These are phyloP conservation scores for Spizellomyces punctatus DNA, from an alignment of 192 early-diverging fungal genomes.

Conservation along the genomic window DNA sequence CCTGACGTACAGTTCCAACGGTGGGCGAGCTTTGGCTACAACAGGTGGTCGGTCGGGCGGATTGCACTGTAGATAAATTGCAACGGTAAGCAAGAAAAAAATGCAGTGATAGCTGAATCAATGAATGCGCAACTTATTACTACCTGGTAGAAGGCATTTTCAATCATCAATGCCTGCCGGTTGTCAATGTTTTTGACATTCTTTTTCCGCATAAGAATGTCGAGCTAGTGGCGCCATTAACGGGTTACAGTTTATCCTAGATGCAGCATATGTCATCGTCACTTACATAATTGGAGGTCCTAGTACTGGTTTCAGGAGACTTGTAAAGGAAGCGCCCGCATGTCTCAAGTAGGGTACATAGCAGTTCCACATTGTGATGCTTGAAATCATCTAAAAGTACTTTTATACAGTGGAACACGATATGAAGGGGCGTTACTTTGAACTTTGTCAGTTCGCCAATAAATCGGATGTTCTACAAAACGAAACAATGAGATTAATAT, in stretches of 20 bases:
- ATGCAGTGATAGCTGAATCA: neutral
- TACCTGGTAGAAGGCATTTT: constrained; percentile 81
- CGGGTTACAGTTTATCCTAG: neutral
- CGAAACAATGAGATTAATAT: too few relatives aligned
- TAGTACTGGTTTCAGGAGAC: constrained; percentile 69
- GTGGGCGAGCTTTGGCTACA: constrained; percentile 71
- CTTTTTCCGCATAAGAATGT: constrained; percentile 91
- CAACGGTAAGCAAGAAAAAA: neutral
- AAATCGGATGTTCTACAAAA: constrained; percentile 72
- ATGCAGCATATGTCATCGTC: neutral
- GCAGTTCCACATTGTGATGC: constrained; percentile 79
- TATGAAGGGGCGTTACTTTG: constrained; percentile 74
- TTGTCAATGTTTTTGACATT: constrained; percentile 82
- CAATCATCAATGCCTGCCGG: constrained; percentile 83
- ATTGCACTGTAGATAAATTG: constrained; percentile 57
- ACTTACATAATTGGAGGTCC: constrained; percentile 67
- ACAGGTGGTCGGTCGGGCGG: constrained; percentile 71
- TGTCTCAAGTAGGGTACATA: constrained; percentile 80
- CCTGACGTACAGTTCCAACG: constrained; percentile 85
- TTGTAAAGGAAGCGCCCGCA: constrained; percentile 88
- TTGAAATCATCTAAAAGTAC: constrained; percentile 84
- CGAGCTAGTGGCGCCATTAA: constrained; percentile 52
- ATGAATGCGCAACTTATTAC: constrained; percentile 45
- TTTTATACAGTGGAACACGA: constrained; percentile 85
- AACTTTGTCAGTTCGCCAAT: constrained; percentile 96